Evolutionary conservation across 352 stramenopile genomes (phyloP).

Genomic region (Pythium angustatum): DNA sequence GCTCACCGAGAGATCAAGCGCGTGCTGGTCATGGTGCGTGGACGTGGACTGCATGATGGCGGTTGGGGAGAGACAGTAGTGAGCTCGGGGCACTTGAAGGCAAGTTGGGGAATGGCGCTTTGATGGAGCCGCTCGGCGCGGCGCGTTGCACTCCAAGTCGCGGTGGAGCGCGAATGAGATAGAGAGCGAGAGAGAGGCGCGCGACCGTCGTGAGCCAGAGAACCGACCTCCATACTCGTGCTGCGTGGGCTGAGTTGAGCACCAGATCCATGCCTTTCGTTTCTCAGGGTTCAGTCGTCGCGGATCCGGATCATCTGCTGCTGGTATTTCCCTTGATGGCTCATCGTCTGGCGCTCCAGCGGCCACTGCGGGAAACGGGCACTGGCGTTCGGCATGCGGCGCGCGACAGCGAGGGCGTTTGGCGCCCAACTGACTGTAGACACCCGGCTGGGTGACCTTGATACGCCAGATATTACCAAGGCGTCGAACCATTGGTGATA

Average conservation of each 20-base stretch:
- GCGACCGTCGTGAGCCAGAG: not conserved
- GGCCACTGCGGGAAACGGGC: not conserved
- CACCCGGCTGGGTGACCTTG: no score
- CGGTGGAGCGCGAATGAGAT: not conserved
- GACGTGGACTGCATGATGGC: not conserved
- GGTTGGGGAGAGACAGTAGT: not conserved
- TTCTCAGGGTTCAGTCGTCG: no score
- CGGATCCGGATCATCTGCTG: not conserved
- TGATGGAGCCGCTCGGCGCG: not conserved
- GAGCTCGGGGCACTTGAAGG: not conserved
- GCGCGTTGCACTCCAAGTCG: not conserved
- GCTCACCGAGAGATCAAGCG: conserved; percentile 4
- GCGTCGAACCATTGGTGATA: not conserved
- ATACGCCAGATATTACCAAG: not conserved
- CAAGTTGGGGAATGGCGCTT: conserved; percentile 4
- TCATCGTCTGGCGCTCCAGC: not conserved
- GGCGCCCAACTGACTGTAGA: not conserved
- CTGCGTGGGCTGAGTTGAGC: no score
- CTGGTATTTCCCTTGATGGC: not conserved
- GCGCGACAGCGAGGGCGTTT: not conserved
- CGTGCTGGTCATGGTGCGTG: not conserved
- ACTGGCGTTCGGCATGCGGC: not conserved
- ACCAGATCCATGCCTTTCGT: no score
- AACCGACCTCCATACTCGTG: no score
- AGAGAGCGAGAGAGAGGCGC: not conserved